phyloP scores from a whole-genome alignment of 768 basidiomycete genomes.

The Suillus weaverae region DNA sequence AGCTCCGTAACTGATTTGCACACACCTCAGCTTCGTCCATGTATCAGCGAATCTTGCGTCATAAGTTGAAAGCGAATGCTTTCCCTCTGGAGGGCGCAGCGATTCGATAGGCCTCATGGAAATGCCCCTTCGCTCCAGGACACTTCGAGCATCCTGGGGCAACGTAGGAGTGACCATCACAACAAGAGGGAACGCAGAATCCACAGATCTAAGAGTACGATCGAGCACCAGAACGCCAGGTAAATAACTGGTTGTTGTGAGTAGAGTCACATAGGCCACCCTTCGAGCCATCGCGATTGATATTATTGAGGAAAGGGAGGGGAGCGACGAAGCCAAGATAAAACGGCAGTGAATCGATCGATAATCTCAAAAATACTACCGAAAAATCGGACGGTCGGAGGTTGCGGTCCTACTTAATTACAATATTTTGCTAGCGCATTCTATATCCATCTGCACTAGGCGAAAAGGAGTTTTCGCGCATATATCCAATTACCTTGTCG shows the following conservation, averaged over 20 bases:
- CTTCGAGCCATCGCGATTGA: conserved; percentile 33
- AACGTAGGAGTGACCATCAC: conserved; percentile 72
- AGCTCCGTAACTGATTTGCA: conserved; percentile 4
- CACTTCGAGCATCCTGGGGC: conserved; percentile 45
- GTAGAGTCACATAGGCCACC: conserved; percentile 72
- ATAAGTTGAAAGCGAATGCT: conserved; percentile 32
- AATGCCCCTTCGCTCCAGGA: conserved; percentile 58
- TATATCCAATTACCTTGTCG: not conserved
- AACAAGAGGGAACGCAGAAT: conserved; percentile 72
- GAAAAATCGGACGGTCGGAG: not conserved
- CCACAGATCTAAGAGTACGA: conserved; percentile 48
- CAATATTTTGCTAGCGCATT: not conserved
- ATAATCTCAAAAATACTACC: not conserved
- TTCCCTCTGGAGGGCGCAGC: conserved; percentile 51
- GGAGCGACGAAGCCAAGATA: not conserved
- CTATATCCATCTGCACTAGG: conserved; percentile 1
- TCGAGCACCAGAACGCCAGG: conserved; percentile 58
- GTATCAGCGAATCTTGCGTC: conserved; percentile 60
- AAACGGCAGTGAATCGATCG: not conserved
- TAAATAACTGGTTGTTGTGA: conserved; percentile 66
- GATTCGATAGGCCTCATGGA: conserved; percentile 55
- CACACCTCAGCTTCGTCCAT: conserved; percentile 60
- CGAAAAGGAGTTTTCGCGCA: not conserved
- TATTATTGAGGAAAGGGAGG: not conserved
- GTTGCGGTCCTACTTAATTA: not conserved